Conservation (phyloP, 257 asterid species). For the Lithospermum erythrorhizon region DNA sequence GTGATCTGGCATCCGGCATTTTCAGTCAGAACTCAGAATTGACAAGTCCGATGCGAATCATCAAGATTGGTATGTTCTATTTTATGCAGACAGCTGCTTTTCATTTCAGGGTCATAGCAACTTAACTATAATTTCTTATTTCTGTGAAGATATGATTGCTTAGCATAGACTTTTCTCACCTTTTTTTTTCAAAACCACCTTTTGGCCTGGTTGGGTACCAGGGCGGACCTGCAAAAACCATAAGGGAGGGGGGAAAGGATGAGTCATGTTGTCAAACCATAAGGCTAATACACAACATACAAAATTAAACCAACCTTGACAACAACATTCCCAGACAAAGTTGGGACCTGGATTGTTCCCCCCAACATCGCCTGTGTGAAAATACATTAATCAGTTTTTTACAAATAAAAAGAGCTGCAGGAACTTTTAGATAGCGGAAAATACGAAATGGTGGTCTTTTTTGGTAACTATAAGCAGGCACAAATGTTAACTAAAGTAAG, state of each 20-base stretch:
- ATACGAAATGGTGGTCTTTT: neutral
- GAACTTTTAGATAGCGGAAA: neutral
- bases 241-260: neutral
- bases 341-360: conserved; percentile 89
- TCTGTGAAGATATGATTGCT: neutral
- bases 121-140: neutral
- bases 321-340: conserved; percentile 76
- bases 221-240: conserved; percentile 60
- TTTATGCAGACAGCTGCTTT: neutral
- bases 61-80: neutral
- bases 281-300: neutral
- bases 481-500: neutral
- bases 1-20: no score
- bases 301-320: conserved; percentile 55
- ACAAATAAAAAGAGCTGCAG: no score
- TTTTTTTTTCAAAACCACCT: conserved; percentile 72
- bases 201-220: conserved; percentile 95
- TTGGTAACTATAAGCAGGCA: neutral
- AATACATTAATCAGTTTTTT: conserved; percentile 5
- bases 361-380: conserved; percentile 81
- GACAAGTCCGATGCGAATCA: neutral
- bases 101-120: neutral
- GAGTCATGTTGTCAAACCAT: neutral
- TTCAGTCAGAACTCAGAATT: neutral
- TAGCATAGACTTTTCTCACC: conserved; percentile 25